These are phyloP conservation scores for Wickerhamomyces silvicola DNA, from an alignment of 805 yeast genomes.

Conservation along the genomic window DNA sequence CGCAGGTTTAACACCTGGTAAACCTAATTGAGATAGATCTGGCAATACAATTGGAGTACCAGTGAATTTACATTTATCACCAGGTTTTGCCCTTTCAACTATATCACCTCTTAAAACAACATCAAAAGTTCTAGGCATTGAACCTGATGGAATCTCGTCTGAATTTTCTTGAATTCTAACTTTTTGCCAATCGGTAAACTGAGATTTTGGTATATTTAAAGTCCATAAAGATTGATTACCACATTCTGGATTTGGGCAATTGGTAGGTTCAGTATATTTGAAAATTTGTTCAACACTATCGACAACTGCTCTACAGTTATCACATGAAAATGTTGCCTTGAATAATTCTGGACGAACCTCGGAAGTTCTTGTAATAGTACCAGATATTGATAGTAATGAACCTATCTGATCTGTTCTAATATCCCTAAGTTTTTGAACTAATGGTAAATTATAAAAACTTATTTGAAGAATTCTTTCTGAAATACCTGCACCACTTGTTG, in stretches of 20 bases:
- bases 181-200: constrained; percentile 94
- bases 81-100: constrained; percentile 95
- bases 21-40: constrained; percentile 85
- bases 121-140: constrained; percentile 96
- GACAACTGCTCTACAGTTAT: constrained; percentile 74
- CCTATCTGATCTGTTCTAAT: constrained; percentile 88
- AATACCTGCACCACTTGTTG: constrained; percentile 39
- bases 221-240: constrained; percentile 85
- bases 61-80: constrained; percentile 88
- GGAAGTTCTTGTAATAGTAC: constrained; percentile 93
- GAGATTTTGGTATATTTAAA: constrained; percentile 73
- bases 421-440: constrained; percentile 80
- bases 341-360: constrained; percentile 94
- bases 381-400: constrained; percentile 73
- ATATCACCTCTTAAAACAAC: constrained; percentile 89
- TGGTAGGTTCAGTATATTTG: constrained; percentile 90
- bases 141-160: constrained; percentile 95
- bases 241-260: constrained; percentile 84
- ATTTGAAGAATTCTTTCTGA: constrained; percentile 80
- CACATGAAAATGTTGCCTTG: constrained; percentile 84
- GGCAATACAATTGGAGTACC: constrained; percentile 95
- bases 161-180: constrained; percentile 94
- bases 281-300: constrained; percentile 91
- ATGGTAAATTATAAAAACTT: constrained; percentile 80
- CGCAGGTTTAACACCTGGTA: constrained; percentile 91